phyloP scores from a whole-genome alignment of 768 basidiomycete species.

The Lactarius sanguifluus region DNA sequence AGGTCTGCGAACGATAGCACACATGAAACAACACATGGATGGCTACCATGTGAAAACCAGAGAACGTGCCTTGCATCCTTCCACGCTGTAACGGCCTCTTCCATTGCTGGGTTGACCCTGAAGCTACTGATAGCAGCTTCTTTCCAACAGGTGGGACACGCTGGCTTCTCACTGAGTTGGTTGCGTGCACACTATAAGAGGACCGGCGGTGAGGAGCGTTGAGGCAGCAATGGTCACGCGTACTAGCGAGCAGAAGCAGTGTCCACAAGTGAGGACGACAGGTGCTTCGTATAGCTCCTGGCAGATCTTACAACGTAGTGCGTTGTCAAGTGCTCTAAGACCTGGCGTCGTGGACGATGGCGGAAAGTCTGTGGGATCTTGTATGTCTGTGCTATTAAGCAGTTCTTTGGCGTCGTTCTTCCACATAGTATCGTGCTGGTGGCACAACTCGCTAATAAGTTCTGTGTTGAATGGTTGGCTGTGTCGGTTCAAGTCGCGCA shows the following conservation, averaged over 20 bases:
- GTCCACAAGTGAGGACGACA: conserved; percentile 43
- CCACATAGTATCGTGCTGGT: conserved; percentile 11
- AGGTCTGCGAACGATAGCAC: conserved; percentile 14
- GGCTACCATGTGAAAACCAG: neutral
- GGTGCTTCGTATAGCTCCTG: conserved; percentile 41
- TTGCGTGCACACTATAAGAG: conserved; percentile 40
- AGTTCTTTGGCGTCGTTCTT: conserved; percentile 22
- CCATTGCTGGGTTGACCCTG: conserved; percentile 40
- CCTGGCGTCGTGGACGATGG: conserved; percentile 30
- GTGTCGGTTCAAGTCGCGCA: neutral
- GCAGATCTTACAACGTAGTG: conserved; percentile 43
- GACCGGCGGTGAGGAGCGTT: conserved; percentile 7
- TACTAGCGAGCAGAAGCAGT: conserved; percentile 43
- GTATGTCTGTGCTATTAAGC: conserved; percentile 23
- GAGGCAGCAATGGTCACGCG: conserved; percentile 13
- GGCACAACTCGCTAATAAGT: neutral
- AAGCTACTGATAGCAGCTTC: conserved; percentile 37
- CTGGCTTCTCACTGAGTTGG: conserved; percentile 36
- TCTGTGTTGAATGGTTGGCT: neutral
- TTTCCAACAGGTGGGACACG: conserved; percentile 41
- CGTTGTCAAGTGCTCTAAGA: conserved; percentile 38
- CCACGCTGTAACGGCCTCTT: conserved; percentile 41
- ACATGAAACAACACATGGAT: conserved; percentile 13
- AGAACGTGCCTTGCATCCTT: conserved; percentile 38
- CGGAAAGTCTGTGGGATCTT: conserved; percentile 42